Conservation (phyloP, 768 basidiomycete genomes). For the Leccinum obscurum region DNA sequence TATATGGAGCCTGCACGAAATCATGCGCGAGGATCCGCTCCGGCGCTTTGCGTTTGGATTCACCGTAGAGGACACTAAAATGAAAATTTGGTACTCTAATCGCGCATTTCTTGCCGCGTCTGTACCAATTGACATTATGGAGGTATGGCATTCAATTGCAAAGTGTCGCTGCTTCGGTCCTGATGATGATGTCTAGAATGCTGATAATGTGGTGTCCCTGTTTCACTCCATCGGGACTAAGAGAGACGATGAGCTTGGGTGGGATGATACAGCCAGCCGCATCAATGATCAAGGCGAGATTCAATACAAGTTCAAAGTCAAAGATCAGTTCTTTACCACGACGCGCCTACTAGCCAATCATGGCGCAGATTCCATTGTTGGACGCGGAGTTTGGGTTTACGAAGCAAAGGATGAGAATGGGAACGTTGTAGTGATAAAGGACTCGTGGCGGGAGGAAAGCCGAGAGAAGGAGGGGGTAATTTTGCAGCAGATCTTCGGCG, state of each 20-base stretch:
- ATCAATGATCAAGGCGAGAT: not conserved
- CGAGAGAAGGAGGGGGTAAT: not conserved
- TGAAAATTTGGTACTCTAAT: conserved; percentile 30
- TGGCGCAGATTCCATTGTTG: conserved; percentile 1
- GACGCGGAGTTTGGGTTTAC: conserved; percentile 4
- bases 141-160: too few species aligned
- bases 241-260: conserved; percentile 2
- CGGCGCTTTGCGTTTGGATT: not conserved
- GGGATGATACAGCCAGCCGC: conserved; percentile 8
- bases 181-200: too few species aligned
- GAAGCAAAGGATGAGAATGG: not conserved
- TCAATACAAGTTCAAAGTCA: conserved; percentile 4
- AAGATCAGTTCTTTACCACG: not conserved
- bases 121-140: not conserved
- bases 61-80: not conserved
- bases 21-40: not conserved
- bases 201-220: too few species aligned
- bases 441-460: conserved; percentile 11
- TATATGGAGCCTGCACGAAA: conserved; percentile 23
- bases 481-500: not conserved
- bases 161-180: too few species aligned
- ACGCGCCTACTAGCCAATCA: not conserved
- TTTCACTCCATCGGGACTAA: too few species aligned
- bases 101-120: conserved; percentile 1
- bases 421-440: conserved; percentile 1